Evolutionary conservation across 192 early-diverging fungal species (phyloP).

Genomic region (Dispira simplex): DNA sequence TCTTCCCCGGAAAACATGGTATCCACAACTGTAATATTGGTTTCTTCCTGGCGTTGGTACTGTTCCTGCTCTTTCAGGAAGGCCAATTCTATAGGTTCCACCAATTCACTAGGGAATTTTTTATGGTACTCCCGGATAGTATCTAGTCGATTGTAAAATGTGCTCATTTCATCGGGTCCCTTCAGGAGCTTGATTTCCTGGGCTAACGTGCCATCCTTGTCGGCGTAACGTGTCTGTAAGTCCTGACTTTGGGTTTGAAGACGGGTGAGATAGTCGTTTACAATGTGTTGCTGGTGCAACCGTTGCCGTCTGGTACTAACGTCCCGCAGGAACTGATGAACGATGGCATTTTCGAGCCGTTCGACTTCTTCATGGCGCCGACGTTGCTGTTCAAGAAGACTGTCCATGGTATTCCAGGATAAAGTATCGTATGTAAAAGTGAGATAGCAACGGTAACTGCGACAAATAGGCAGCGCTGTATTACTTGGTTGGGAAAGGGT

Average conservation of each 20-base stretch:
- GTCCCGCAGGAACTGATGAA: conserved; percentile 62
- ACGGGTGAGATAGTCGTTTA: conserved; percentile 48
- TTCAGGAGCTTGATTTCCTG: conserved; percentile 56
- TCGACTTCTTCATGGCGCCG: conserved; percentile 81
- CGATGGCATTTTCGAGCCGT: conserved; percentile 75
- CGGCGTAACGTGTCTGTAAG: conserved; percentile 47
- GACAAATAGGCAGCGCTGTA: too few species aligned
- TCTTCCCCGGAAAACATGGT: conserved; percentile 92
- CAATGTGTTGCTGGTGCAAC: conserved; percentile 69
- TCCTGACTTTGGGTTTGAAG: conserved; percentile 48
- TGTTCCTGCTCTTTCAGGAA: conserved; percentile 37
- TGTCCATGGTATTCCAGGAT: conserved; percentile 36
- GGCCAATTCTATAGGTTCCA: conserved; percentile 69
- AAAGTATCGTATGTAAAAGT: too few species aligned
- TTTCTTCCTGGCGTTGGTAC: conserved; percentile 28
- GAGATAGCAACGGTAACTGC: too few species aligned
- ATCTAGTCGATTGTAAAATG: conserved; percentile 76
- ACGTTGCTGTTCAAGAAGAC: conserved; percentile 56
- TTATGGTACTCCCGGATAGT: conserved; percentile 68
- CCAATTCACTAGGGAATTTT: conserved; percentile 53
- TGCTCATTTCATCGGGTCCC: conserved; percentile 50
- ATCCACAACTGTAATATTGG: conserved; percentile 40
- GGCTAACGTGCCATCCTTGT: conserved; percentile 51
- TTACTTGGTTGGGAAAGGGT: too few species aligned
- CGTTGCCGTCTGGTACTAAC: too few species aligned